phyloP scores from a whole-genome alignment of 495 filamentous ascomycete species.

The Aspergillus biplanus region DNA sequence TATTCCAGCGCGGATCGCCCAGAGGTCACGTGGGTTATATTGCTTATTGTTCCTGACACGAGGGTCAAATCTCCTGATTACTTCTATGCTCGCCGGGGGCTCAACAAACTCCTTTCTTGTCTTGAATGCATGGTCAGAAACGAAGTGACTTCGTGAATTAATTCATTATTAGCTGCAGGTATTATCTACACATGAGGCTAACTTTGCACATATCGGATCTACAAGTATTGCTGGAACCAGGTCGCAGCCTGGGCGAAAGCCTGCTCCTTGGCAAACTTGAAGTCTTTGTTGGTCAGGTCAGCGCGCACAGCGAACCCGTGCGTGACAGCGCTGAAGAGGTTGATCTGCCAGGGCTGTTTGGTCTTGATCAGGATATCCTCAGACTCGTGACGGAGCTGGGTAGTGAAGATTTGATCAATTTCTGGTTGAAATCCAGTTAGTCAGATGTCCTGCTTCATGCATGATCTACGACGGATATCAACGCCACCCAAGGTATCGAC shows the following conservation, averaged over 20 bases:
- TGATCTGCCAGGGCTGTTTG: conserved; percentile 77
- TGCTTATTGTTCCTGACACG: background rate
- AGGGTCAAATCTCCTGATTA: background rate
- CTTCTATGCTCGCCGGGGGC: too few relatives aligned
- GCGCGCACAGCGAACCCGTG: conserved; percentile 83
- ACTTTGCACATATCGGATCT: conserved; percentile 24
- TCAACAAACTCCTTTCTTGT: too few relatives aligned
- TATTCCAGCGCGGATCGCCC: conserved; percentile 12
- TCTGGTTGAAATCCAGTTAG: conserved; percentile 47
- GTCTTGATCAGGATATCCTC: conserved; percentile 63
- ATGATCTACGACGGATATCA: background rate
- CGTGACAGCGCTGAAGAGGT: conserved; percentile 70
- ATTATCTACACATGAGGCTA: conserved; percentile 1
- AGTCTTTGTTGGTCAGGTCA: conserved; percentile 60
- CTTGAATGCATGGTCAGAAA: too few relatives aligned
- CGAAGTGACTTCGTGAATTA: background rate
- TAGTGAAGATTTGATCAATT: conserved; percentile 78
- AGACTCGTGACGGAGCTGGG: conserved; percentile 68
- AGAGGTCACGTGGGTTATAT: conserved; percentile 11
- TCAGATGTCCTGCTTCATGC: too few relatives aligned
- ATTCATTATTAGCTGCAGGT: conserved; percentile 3
- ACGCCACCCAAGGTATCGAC: conserved; percentile 19
- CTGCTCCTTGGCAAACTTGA: conserved; percentile 83
- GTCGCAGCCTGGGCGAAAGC: conserved; percentile 78
- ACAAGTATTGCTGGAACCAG: conserved; percentile 73